Percentiles rank a stretch among this genome's conserved stretches.
phyloP scores from a whole-genome alignment of 345 rosid species.

The Melastoma malabathricum region DNA sequence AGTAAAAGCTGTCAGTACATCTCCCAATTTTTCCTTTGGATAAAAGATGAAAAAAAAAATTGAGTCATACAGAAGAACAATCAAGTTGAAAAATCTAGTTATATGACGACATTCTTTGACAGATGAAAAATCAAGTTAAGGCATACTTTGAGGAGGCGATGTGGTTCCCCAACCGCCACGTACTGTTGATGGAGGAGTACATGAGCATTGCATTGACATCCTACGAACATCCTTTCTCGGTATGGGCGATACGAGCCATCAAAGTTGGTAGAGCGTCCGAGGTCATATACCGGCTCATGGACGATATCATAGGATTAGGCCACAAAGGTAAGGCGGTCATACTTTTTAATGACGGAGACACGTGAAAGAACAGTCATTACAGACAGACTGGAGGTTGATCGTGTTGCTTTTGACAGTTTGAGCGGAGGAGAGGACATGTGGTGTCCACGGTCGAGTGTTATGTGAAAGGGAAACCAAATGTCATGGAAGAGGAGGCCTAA shows the following conservation, averaged over 20 bases:
- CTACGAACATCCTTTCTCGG: slow-evolving; percentile 5
- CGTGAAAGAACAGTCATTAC: background rate
- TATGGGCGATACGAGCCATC: slow-evolving; percentile 4
- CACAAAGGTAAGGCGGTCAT: no score
- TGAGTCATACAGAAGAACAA: background rate
- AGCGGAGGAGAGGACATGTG: slow-evolving; percentile 10
- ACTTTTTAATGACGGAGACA: background rate
- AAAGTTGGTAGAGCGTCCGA: slow-evolving; percentile 2
- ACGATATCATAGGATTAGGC: slow-evolving; percentile 12
- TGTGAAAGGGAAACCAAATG: slow-evolving; percentile 14
- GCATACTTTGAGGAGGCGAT: slow-evolving; percentile 15
- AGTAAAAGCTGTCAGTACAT: background rate
- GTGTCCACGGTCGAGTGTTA: slow-evolving; percentile 22
- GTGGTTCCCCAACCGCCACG: slow-evolving; percentile 7
- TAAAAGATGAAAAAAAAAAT: background rate
- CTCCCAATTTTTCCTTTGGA: background rate
- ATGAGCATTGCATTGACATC: slow-evolving; percentile 6
- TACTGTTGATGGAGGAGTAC: slow-evolving; percentile 19
- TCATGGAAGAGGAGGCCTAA: slow-evolving; percentile 8
- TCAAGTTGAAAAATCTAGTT: no score
- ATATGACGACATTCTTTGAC: background rate
- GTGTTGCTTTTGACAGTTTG: slow-evolving; percentile 3
- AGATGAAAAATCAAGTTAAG: slow-evolving; percentile 17
- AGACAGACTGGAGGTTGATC: background rate
- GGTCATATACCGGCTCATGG: slow-evolving; percentile 7